A percentile compares a stretch with the other conserved stretches of the same genome.
These are phyloP conservation scores for Phaeodactylum tricornutum DNA, from an alignment of 108 stramenopile species.

Conservation along the genomic window DNA sequence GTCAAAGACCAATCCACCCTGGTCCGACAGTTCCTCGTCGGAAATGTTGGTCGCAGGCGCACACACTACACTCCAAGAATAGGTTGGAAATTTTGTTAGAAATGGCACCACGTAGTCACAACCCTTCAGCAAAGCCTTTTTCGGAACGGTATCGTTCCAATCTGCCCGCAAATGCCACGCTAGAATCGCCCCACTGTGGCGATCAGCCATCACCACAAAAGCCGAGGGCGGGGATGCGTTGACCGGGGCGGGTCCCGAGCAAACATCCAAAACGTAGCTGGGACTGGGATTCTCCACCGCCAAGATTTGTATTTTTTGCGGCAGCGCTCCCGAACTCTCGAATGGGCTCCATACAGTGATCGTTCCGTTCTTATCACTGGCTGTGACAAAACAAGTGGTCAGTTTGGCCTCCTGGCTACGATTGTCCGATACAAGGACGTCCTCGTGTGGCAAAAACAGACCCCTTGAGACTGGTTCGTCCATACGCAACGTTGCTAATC, in stretches of 20 bases:
- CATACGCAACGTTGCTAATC: conserved; percentile 6
- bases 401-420: conserved; percentile 4
- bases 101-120: conserved; percentile 71
- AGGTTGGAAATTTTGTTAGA: conserved; percentile 45
- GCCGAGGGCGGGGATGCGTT: conserved; percentile 39
- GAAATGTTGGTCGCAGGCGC: conserved; percentile 18
- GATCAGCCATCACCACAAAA: conserved; percentile 55
- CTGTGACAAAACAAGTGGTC: conserved; percentile 65
- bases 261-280: conserved; percentile 39
- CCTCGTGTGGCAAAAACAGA: conserved; percentile 54
- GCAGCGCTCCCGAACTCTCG: conserved; percentile 4
- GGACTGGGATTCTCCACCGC: conserved; percentile 22
- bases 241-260: conserved; percentile 28
- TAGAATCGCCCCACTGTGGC: conserved; percentile 28
- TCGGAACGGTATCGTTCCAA: conserved; percentile 18
- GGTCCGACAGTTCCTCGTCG: conserved; percentile 24
- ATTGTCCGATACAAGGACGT: conserved; percentile 3
- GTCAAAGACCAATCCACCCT: conserved; percentile 20
- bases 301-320: conserved; percentile 44
- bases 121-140: conserved; percentile 28
- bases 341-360: conserved; percentile 71
- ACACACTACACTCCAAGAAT: conserved; percentile 40
- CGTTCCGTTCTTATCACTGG: conserved; percentile 32
- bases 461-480: conserved; percentile 13
- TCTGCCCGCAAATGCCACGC: conserved; percentile 43